Evolutionary conservation across 345 rosid species (phyloP), one percentile per base, ranked within the genome.

Genomic region (Hibiscus syriacus): DNA sequence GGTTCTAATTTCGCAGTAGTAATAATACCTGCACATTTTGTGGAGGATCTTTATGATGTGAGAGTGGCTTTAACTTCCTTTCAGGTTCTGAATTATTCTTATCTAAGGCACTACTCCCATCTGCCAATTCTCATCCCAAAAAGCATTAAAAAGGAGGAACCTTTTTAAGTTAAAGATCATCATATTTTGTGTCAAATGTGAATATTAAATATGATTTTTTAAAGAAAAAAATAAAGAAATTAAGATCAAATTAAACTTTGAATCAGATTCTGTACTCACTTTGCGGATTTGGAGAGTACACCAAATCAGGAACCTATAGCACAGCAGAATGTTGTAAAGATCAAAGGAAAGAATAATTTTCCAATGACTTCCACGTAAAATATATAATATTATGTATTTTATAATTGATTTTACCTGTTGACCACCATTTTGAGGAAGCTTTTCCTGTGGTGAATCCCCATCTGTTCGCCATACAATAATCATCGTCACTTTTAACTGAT

Each of bases 361-460:
- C 41, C 7, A 36, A 36, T 12, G 9, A 36, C 41, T 36, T 36
- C 9, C 41, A 36, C 41, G 10, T 34, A 34, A 34, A 34, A n/a
- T 5, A 63, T 41, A 38, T 6, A 45, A 13, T 3, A 3, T 45
- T 45, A 45, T 16, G 50, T 46, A 16, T 16, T 4, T 46, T 46
- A 46, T 46, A 46, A 46, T 46, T 46, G 60, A 25, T 71, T 74
- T 78, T 73, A 91, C 98, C 97, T 91, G 96, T 79, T 85, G 96
- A 78, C 83, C 92, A 82, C 83, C 83, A 55, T 86, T 86, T 69
- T 29, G 92, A 46, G 76, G 68, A 82, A 82, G 53, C 77, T 83
- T 92, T 77, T 78, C 90, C 82, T 73, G 87, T 1, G 98, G 97
- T 38, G 98, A 95, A 76, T 90, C 96, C 78, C 89, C 96, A 82